Evolutionary conservation across 345 rosid species (phyloP), one percentile per base, ranked within the genome.

Genomic region (Populus davidiana): DNA sequence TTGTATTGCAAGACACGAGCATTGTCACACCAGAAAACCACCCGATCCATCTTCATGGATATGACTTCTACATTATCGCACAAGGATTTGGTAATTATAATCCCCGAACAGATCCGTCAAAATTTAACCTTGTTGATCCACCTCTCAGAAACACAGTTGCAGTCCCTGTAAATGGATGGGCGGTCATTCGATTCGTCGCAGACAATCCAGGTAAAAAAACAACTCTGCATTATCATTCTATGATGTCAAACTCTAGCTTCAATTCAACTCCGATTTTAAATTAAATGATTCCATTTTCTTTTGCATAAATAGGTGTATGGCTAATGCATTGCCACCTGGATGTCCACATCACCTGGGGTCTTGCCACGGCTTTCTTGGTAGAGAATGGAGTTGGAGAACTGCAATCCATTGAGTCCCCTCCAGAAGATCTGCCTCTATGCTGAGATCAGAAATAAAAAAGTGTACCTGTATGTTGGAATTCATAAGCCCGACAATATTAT

Each of bases 1-100:
- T 87, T 17, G 85, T 82, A 33, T 69, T 87, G 20, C 90, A 87
- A 69, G 90, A 81, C 49, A 87, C 90, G 13, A 86, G 83, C 44
- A 69, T 80, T 35, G 63, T 87, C 25, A 78, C 82, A 5, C 79
- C 84, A 8, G 81, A 81, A 5, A 85, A 83, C 61, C 90, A 87
- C 67, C 90, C 90, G 21, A 81, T 87, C 75, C 90, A 87, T 71
- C 73, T 87, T 23, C 90, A 87, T 27, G 90, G 90, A 44, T 83
- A 85, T 66, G 83, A 84, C 62, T 87, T 87, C 77, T 87, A 85
- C 23, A 85, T 87, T 8, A 6, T 87, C n/a, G 90, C 82, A 9
- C 70, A 74, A 69, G 90, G 90, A 29, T 71, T 83, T 35, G 89
- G 89, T 29, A 85, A 87, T 49, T 87, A 77, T 66, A 71, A 87